Conservation (phyloP, 768 basidiomycete species). For the Agaricus sinodeliciosus region DNA sequence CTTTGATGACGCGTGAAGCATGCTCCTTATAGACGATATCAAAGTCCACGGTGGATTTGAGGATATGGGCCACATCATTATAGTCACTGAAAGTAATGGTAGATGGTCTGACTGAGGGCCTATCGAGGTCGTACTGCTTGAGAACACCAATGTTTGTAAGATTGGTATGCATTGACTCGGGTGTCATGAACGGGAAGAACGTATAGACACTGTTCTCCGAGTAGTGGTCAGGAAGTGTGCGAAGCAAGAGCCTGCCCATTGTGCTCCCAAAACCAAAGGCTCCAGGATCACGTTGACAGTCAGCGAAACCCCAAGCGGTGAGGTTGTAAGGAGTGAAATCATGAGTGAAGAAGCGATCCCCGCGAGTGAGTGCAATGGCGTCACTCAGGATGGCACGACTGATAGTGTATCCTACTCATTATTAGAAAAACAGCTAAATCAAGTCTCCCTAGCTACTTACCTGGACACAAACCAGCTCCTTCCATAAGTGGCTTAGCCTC, state of each 20-base stretch:
- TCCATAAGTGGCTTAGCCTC: slow-evolving; percentile 67
- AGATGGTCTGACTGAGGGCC: slow-evolving; percentile 31
- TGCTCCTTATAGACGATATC: slow-evolving; percentile 40
- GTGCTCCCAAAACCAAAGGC: slow-evolving; percentile 74
- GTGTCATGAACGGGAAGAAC: slow-evolving; percentile 88
- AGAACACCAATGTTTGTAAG: slow-evolving; percentile 48
- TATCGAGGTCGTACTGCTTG: slow-evolving; percentile 47
- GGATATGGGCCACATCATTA: slow-evolving; percentile 43
- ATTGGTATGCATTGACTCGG: slow-evolving; percentile 55
- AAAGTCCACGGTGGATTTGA: slow-evolving; percentile 42
- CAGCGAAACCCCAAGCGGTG: slow-evolving; percentile 80
- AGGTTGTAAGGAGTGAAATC: slow-evolving; percentile 78
- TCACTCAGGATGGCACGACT: slow-evolving; percentile 83
- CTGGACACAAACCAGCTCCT: slow-evolving; percentile 82
- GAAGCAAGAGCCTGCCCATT: slow-evolving; percentile 67
- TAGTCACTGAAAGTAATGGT: slow-evolving; percentile 37
- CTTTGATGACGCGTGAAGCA: slow-evolving; percentile 47
- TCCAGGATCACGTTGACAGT: slow-evolving; percentile 68
- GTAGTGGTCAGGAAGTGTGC: slow-evolving; percentile 66
- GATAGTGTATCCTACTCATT: slow-evolving; percentile 60
- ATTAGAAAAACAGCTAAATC: too few species aligned
- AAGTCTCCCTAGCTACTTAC: slow-evolving; percentile 26
- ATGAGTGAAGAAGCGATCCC: slow-evolving; percentile 76
- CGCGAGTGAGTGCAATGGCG: slow-evolving; percentile 81
- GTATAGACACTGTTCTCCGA: slow-evolving; percentile 67